Evolutionary conservation across 257 asterid genomes (phyloP), one percentile per base, ranked within the genome.

Genomic region (Ballota nigra): DNA sequence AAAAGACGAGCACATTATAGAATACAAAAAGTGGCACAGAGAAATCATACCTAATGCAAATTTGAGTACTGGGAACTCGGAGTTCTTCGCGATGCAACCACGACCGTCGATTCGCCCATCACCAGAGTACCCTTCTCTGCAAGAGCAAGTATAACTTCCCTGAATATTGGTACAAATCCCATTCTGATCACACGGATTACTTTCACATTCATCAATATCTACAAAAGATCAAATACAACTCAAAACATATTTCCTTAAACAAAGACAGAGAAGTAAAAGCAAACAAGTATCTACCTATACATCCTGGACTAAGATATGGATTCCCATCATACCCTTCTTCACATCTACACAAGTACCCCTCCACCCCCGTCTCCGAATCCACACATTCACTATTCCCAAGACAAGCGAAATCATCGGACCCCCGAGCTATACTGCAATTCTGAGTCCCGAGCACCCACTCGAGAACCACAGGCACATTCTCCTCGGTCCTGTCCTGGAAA

Each of bases 321-420:
- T 87, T 89, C 15, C 92, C 95, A 28, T 75, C 67, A 0, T 76
- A 87, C 15, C 96, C 96, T 5, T 75, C 3, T 0, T 4, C 22
- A 29, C 96, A 89, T 10, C 36, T 74, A 45, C 92, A 87, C 0
- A 86, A 58, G 52, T 89, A 89, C 16, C 96, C 95, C 4, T 82
- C 85, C 4, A 41, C 1, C 6, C 84, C 80, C 0, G 75, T 55
- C 0, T 53, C 83, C 0, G 87, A 81, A 77, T 87, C 90, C 28
- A 80, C 70, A 45, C 95, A 87, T 0, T 20, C 2, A 20, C 89
- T 87, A 40, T 83, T 81, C 3, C 3, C 4, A 0, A n/a, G 73
- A 47, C 96, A 89, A 0, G 82, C 78, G 45, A 24, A 85, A 63
- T 65, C 81, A 1, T 52, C 52, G 0, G 74, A 56, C 2, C 72